Evolutionary conservation across 768 basidiomycete genomes (phyloP), one percentile per base, ranked within the genome.

Genomic region (Neoboletus brunneissimus): DNA sequence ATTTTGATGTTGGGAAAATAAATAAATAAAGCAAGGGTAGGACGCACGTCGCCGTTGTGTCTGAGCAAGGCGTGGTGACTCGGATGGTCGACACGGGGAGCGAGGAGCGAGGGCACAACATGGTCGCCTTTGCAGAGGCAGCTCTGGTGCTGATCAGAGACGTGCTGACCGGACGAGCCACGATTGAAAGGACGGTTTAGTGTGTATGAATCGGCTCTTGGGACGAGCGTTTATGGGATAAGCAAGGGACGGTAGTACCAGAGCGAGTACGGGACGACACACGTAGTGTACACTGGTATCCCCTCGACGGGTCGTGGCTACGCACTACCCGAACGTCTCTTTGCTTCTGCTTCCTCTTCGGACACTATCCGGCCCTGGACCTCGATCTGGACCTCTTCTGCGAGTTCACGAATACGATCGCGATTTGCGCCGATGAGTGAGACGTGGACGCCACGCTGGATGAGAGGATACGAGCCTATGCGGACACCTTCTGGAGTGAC

Each of bases 401-500:
- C 87, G 45, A 88, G 74, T 37, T 80, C 77, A 18, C 74, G 75
- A 5, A 89, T 72, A 59, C 79, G 77, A 29, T 75, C 68, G 59
- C 73, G 74, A 46, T 77, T 64, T 29, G 64, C 69, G 5, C 82
- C 84, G 58, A 84, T 85, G 57, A 85, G 72, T 40, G 81, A 81
- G 27, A 88, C 85, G 53, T 84, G 86, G 10, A 88, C 88, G 16
- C 87, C 87, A 42, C 69, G 72, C 54, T 72, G 64, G 46, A 86
- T 69, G 29, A 82, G 77, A 29, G 87, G 85, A 72, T 90, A 92
- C 32, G 87, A 89, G 41, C 94, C 89, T 20, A 95, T 81, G 67
- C 90, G 86, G 47, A 98, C 84, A 12, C 86, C 88, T 47, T 91
- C 88, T 3, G 79, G 73, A 65, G 80, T 83, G 3, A 93, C 81